A percentile compares a stretch with the other conserved stretches of the same genome.
These are phyloP conservation scores for Candida arabinofermentans DNA, from an alignment of 805 yeast genomes.

Conservation along the genomic window DNA sequence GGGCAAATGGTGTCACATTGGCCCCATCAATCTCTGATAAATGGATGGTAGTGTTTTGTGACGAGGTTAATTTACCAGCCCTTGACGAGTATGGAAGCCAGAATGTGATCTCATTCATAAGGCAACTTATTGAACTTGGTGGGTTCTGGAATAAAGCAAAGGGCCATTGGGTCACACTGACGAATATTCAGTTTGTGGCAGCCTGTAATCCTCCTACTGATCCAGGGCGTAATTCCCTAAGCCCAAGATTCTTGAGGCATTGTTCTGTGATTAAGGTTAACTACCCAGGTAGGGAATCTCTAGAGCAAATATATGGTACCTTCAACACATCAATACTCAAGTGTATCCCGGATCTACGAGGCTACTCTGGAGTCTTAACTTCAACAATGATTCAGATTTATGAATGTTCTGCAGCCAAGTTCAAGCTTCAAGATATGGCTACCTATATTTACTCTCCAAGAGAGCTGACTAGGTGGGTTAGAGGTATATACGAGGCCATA, in stretches of 20 bases:
- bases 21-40: conserved; percentile 59
- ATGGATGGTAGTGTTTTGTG: conserved; percentile 83
- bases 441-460: conserved; percentile 86
- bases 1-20: conserved; percentile 48
- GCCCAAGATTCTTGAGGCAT: conserved; percentile 63
- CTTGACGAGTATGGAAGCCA: conserved; percentile 73
- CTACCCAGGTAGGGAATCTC: conserved; percentile 64
- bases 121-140: conserved; percentile 65
- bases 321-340: conserved; percentile 56
- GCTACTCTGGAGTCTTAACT: conserved; percentile 49
- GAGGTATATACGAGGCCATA: conserved; percentile 54
- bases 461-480: conserved; percentile 83
- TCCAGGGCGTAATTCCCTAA: conserved; percentile 61
- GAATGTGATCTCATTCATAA: conserved; percentile 59
- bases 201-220: conserved; percentile 92
- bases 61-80: conserved; percentile 82
- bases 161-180: conserved; percentile 61
- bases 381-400: conserved; percentile 67
- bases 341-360: conserved; percentile 55
- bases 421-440: conserved; percentile 36
- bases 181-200: conserved; percentile 78
- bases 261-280: conserved; percentile 66
- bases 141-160: conserved; percentile 74
- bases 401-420: conserved; percentile 35
- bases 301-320: conserved; percentile 61